These are phyloP conservation scores for Podaxis mareebaensis DNA, from an alignment of 768 basidiomycete genomes.

Conservation along the genomic window DNA sequence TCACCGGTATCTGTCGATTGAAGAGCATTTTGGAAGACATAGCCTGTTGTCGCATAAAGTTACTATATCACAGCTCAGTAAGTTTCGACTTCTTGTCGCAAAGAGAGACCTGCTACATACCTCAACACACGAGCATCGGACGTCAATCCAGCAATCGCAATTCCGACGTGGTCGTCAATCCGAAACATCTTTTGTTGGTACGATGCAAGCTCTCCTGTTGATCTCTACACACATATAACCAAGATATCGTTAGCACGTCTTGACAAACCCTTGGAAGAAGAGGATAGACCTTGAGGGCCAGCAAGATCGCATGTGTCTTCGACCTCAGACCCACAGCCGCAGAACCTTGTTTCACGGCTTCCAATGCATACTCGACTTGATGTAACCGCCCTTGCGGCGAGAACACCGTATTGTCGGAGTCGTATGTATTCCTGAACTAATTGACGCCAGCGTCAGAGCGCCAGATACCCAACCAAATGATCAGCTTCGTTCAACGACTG, in stretches of 20 bases:
- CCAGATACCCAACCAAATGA: not conserved
- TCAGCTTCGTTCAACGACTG: slow-evolving; percentile 7
- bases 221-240: slow-evolving; percentile 58
- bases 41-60: slow-evolving; percentile 99
- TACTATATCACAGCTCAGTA: slow-evolving; percentile 49
- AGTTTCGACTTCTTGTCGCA: not conserved
- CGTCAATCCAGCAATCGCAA: slow-evolving; percentile 98
- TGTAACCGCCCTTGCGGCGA: slow-evolving; percentile 96
- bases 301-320: slow-evolving; percentile 89
- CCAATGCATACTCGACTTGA: slow-evolving; percentile 97
- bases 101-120: slow-evolving; percentile 41
- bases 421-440: slow-evolving; percentile 95
- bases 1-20: slow-evolving; percentile 93
- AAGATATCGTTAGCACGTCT: slow-evolving; percentile 4
- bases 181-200: slow-evolving; percentile 99
- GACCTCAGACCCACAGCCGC: slow-evolving; percentile 97
- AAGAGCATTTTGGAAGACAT: slow-evolving; percentile 95
- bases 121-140: slow-evolving; percentile 97
- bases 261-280: not conserved
- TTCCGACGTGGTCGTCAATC: slow-evolving; percentile 99
- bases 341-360: slow-evolving; percentile 99
- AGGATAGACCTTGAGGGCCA: slow-evolving; percentile 83
- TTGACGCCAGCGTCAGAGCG: slow-evolving; percentile 25
- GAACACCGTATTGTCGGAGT: slow-evolving; percentile 98
- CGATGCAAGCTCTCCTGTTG: slow-evolving; percentile 96